Percentiles rank a stretch among this genome's conserved stretches.
These are phyloP conservation scores for Dryadomyces sulphureus DNA, from an alignment of 2,329 filamentous ascomycete species.

Conservation along the genomic window DNA sequence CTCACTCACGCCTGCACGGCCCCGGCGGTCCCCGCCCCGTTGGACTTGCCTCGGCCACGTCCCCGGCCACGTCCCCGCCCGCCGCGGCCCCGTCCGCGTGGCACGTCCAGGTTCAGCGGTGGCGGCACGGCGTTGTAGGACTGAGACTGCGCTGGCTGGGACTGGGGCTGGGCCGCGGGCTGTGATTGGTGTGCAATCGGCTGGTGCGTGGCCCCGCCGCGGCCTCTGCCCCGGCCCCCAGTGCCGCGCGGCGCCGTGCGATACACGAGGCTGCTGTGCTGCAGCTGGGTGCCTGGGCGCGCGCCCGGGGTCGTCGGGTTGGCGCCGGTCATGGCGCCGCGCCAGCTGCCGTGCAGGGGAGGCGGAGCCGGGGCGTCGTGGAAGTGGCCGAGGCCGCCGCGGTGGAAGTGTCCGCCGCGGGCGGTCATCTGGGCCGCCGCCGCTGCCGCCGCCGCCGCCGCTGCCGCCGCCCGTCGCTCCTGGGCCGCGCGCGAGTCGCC, in stretches of 20 bases:
- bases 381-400: constrained; percentile 40
- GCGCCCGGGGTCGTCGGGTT: constrained; percentile 24
- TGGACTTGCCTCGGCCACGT: constrained; percentile 16
- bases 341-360: constrained; percentile 41
- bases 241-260: constrained; percentile 20
- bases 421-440: constrained; percentile 16
- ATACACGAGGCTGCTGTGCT: constrained; percentile 39
- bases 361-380: constrained; percentile 39
- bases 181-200: no score
- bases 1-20: not conserved
- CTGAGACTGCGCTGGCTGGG: constrained; percentile 8
- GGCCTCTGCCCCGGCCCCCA: constrained; percentile 10
- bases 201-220: no score
- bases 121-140: constrained; percentile 44
- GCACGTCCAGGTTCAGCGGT: constrained; percentile 38
- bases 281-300: constrained; percentile 21
- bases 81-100: constrained; percentile 23
- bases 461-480: constrained; percentile 20
- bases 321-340: constrained; percentile 35
- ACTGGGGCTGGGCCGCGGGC: not conserved
- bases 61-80: constrained; percentile 23
- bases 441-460: constrained; percentile 26
- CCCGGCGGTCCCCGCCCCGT: not conserved
- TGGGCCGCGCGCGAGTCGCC: constrained; percentile 45
- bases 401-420: constrained; percentile 9